Evolutionary conservation across 2,329 filamentous ascomycete genomes (phyloP).

Genomic region (Sporothrix luriei): DNA sequence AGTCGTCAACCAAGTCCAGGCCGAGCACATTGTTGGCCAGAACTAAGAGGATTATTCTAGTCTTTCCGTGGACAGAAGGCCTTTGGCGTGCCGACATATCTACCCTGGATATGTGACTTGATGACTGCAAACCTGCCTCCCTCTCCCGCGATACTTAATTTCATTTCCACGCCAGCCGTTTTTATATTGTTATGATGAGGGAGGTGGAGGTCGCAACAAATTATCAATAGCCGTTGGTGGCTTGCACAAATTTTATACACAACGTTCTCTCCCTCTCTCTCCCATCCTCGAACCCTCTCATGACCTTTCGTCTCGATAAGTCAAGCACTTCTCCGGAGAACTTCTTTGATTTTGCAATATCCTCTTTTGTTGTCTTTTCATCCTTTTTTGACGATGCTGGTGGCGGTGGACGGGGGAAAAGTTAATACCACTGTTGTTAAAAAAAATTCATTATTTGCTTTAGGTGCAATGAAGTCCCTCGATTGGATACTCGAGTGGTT

Average conservation of each 20-base stretch:
- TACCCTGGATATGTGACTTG: background rate
- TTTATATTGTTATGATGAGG: background rate
- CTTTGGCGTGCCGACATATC: background rate
- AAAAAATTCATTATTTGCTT: background rate
- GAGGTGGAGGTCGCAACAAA: background rate
- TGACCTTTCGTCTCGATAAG: background rate
- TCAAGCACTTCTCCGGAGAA: background rate
- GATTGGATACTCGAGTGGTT: background rate
- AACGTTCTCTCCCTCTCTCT: background rate
- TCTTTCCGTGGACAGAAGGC: background rate
- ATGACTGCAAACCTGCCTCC: background rate
- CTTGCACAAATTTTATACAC: slow-evolving; percentile 4
- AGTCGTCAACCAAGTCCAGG: slow-evolving; percentile 32
- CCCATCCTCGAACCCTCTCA: no score
- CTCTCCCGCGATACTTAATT: background rate
- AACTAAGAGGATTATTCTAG: background rate
- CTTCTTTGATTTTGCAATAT: background rate
- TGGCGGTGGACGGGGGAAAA: slow-evolving; percentile 11
- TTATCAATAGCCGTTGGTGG: background rate
- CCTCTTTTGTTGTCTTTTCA: background rate
- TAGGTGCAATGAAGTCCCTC: background rate
- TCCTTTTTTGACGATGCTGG: background rate
- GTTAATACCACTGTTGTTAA: slow-evolving; percentile 27
- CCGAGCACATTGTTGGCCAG: slow-evolving; percentile 29
- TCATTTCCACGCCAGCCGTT: no score